Conservation (phyloP, 257 asterid genomes). For the Salvia hispanica region DNA sequence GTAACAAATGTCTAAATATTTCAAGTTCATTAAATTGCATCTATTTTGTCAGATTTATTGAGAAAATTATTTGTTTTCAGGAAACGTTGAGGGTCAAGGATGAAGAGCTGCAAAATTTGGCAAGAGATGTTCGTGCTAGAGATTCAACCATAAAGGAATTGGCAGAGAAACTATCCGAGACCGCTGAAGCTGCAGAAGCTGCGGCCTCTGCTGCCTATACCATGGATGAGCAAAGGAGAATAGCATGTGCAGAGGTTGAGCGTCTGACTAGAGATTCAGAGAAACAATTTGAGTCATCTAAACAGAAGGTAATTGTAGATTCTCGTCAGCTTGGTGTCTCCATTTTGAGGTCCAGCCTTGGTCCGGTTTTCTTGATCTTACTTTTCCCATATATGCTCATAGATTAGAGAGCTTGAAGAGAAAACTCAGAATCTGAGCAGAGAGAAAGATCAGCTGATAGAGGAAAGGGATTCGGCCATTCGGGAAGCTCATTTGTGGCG, state of each 20-base stretch:
- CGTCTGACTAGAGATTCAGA: conserved; percentile 63
- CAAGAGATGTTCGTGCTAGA: conserved; percentile 84
- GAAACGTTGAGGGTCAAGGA: conserved; percentile 97
- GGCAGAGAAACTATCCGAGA: conserved; percentile 86
- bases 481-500: conserved; percentile 99
- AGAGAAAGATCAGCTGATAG: conserved; percentile 74
- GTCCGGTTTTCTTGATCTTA: conserved; percentile 5
- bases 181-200: conserved; percentile 96
- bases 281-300: conserved; percentile 57
- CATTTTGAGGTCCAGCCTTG: background rate
- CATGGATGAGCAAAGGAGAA: conserved; percentile 92
- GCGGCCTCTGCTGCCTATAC: conserved; percentile 97
- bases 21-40: background rate
- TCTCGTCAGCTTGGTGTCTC: conserved; percentile 24
- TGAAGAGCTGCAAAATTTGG: conserved; percentile 94
- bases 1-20: background rate
- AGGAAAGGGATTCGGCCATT: conserved; percentile 72
- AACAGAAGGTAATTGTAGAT: conserved; percentile 52
- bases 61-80: conserved; percentile 43
- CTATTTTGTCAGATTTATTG: too few relatives aligned
- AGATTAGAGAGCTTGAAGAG: conserved; percentile 75
- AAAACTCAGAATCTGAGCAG: conserved; percentile 52
- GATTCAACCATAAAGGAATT: conserved; percentile 86
- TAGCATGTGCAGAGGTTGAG: conserved; percentile 79
- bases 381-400: conserved; percentile 27